These are phyloP conservation scores for Trametes polyzona DNA, from an alignment of 1,284 basidiomycete species.

Conservation along the genomic window DNA sequence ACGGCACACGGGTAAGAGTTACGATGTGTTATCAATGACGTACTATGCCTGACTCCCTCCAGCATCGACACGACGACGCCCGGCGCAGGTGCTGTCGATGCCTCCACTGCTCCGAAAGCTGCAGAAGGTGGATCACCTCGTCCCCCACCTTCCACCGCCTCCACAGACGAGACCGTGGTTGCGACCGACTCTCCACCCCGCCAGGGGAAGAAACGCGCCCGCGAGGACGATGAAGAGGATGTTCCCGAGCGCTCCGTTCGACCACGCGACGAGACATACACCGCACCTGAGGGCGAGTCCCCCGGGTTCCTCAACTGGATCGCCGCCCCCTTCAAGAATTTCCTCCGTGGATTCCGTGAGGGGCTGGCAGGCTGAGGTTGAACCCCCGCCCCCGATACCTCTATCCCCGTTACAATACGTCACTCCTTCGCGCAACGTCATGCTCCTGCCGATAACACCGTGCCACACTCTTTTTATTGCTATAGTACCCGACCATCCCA, in stretches of 20 bases:
- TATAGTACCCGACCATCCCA: not conserved
- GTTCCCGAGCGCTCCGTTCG: conserved; percentile 50
- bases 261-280: conserved; percentile 50
- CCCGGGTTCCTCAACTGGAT: conserved; percentile 59
- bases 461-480: not conserved
- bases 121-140: conserved; percentile 26
- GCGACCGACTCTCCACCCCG: conserved; percentile 32
- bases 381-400: not conserved
- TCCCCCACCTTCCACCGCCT: conserved; percentile 42
- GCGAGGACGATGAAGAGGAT: conserved; percentile 38
- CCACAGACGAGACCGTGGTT: conserved; percentile 47
- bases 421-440: not conserved
- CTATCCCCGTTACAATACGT: not conserved
- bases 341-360: conserved; percentile 66
- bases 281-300: conserved; percentile 45
- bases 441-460: not conserved
- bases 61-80: not conserved
- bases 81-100: not conserved
- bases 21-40: not conserved
- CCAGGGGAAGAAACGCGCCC: conserved; percentile 51
- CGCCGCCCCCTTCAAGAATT: conserved; percentile 61
- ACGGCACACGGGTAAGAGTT: conserved; percentile 47
- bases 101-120: conserved; percentile 1
- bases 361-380: conserved; percentile 41
- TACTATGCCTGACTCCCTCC: not conserved